A percentile compares a stretch with the other conserved stretches of the same genome.
These are phyloP conservation scores for Holtermanniella nyarrowii DNA, from an alignment of 768 basidiomycete species.

Conservation along the genomic window DNA sequence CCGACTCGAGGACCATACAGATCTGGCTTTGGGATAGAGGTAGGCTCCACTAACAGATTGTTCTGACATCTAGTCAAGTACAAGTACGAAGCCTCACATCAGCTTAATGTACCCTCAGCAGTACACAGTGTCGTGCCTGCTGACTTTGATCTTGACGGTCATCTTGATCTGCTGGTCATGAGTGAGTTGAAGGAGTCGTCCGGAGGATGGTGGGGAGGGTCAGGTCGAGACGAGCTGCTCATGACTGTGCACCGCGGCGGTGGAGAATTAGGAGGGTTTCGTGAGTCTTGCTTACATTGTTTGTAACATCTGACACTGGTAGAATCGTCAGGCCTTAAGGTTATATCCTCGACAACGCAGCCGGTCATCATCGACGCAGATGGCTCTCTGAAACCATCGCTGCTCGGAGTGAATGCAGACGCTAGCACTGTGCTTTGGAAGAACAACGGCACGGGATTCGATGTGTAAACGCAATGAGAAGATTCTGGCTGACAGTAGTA, in stretches of 20 bases:
- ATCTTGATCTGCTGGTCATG: constrained; percentile 83
- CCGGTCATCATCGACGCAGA: constrained; percentile 78
- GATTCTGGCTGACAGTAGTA: constrained; percentile 43
- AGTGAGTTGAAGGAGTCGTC: constrained; percentile 47
- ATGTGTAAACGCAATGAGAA: constrained; percentile 48
- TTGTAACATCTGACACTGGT: not conserved
- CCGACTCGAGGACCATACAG: constrained; percentile 66
- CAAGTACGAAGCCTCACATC: constrained; percentile 22
- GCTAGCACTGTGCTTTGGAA: constrained; percentile 57
- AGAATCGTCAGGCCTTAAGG: constrained; percentile 7
- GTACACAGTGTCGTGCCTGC: constrained; percentile 80
- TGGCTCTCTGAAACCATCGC: constrained; percentile 79
- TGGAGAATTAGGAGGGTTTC: constrained; percentile 43
- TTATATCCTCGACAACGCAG: constrained; percentile 55
- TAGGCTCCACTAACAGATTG: constrained; percentile 35
- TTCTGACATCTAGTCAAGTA: constrained; percentile 10
- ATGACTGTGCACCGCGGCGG: constrained; percentile 68
- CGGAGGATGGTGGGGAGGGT: constrained; percentile 42
- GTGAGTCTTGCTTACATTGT: constrained; percentile 15
- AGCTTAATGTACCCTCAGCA: constrained; percentile 29
- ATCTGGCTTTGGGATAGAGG: constrained; percentile 76
- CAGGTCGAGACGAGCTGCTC: constrained; percentile 46
- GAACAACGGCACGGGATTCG: constrained; percentile 66
- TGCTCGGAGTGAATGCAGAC: constrained; percentile 54
- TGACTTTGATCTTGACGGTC: constrained; percentile 87